Evolutionary conservation across 2,329 filamentous ascomycete genomes (phyloP).

Genomic region (Blastomyces gilchristii): DNA sequence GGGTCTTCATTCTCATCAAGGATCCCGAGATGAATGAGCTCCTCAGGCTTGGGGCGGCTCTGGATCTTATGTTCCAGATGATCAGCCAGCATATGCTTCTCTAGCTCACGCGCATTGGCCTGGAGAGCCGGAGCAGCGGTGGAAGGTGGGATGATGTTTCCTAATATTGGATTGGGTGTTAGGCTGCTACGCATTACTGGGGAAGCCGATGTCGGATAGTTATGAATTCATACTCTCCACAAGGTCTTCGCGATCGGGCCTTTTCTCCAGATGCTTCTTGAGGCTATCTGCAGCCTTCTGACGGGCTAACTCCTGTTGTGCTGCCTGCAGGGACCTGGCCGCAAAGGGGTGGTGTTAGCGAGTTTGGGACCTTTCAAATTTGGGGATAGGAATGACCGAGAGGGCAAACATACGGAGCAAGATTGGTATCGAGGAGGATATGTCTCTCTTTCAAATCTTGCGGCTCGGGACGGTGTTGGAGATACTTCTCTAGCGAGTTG

Average conservation of each 20-base stretch:
- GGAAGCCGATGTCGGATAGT: conserved; percentile 9
- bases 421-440: conserved; percentile 57
- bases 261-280: conserved; percentile 53
- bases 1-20: conserved; percentile 53
- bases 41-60: conserved; percentile 63
- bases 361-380: no score
- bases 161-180: conserved; percentile 37
- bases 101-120: conserved; percentile 72
- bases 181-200: not conserved
- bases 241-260: conserved; percentile 62
- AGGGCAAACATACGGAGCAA: conserved; percentile 47
- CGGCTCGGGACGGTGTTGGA: conserved; percentile 57
- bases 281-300: conserved; percentile 53
- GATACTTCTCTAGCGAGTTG: conserved; percentile 62
- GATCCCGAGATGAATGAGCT: conserved; percentile 69
- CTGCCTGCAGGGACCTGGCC: conserved; percentile 43
- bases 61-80: conserved; percentile 78
- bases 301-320: conserved; percentile 53
- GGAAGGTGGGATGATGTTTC: conserved; percentile 76
- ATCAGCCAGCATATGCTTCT: conserved; percentile 80
- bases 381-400: not conserved
- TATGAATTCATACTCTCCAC: conserved; percentile 58
- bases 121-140: conserved; percentile 67
- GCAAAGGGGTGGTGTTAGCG: not conserved
- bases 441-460: conserved; percentile 59